Evolutionary conservation across 1,284 basidiomycete genomes (phyloP), one percentile per base, ranked within the genome.

Genomic region (Kalmanozyma brasiliensis): DNA sequence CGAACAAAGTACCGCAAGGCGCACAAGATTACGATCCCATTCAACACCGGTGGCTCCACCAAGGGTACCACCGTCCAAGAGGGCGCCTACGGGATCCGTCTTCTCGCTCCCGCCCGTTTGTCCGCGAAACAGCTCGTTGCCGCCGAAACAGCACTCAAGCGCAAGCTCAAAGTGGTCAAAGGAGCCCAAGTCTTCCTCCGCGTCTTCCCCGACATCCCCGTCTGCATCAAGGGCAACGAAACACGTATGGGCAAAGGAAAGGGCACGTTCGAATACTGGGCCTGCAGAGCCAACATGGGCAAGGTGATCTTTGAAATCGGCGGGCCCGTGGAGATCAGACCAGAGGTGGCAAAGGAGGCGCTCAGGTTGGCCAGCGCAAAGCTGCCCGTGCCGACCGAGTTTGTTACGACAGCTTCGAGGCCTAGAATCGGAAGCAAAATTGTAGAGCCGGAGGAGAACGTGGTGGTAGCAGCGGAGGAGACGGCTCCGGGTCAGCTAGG

Each of bases 211-310:
- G 93, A 98, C 84, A 89, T 97, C 55, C 94, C 95, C 3, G 93
- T 98, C 57, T 97, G 94, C 85, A 90, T 98, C 57, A 98, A 98
- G 88, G 95, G 95, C 52, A 98, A 97, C 79, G 95, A 98, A 83
- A 96, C 94, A 8, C 91, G 96, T 88, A 98, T 98, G 96, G 95
- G 95, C 42, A 98, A 98, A 84, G 96, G 96, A 59, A 98, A 98
- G 84, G 96, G 96, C 43, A 88, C 91, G 0, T 98, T 98, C 78
- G 95, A 98, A 82, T 98, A 88, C 83, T 98, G 95, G 96, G 93
- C 94, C 32, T 93, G 92, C 63, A 94, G 94, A 52, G 93, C 93
- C 1, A 89, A 91, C 7, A 90, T 89, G n/a, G 94, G 94, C 5
- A 89, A 91, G 41, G 94, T 98, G 8, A 87, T 98, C 20, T 92